Conservation (phyloP, 2,329 filamentous ascomycete species). For the Botrytis deweyae region DNA sequence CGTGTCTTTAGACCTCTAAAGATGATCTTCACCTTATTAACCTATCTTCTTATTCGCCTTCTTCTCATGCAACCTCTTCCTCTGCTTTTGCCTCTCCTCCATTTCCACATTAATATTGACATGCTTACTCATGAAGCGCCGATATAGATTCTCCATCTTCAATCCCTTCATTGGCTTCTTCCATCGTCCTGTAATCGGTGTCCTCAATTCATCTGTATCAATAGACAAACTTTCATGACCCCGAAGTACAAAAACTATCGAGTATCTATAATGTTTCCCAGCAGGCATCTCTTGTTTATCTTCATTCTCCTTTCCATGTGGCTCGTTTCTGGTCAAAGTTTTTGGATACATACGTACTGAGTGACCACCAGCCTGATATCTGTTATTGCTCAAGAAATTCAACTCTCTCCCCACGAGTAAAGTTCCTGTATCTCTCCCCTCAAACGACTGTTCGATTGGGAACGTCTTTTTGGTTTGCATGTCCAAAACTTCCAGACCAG, state of each 20-base stretch:
- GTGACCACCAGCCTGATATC: conserved; percentile 32
- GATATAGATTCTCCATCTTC: conserved; percentile 28
- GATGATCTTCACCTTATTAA: neutral
- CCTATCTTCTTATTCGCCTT: neutral
- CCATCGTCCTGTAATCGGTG: conserved; percentile 32
- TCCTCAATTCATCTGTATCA: conserved; percentile 32
- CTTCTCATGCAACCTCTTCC: conserved; percentile 26
- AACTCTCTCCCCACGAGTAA: conserved; percentile 34
- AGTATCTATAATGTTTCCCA: conserved; percentile 28
- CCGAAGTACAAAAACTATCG: conserved; percentile 35
- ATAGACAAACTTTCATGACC: conserved; percentile 31
- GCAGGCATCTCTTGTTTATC: neutral
- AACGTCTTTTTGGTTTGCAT: conserved; percentile 25
- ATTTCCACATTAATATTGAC: conserved; percentile 34
- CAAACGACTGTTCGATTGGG: conserved; percentile 30
- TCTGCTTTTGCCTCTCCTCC: conserved; percentile 31
- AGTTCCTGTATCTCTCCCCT: conserved; percentile 23
- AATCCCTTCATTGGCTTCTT: conserved; percentile 25
- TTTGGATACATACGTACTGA: conserved; percentile 31
- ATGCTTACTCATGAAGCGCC: conserved; percentile 26
- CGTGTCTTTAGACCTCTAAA: neutral
- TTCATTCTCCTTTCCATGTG: neutral
- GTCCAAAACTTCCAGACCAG: conserved; percentile 35
- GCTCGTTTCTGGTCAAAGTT: neutral
- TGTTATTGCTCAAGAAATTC: conserved; percentile 30